These are phyloP conservation scores for Ceratobasidium sp. DNA, from an alignment of 1,284 basidiomycete species.

Conservation along the genomic window DNA sequence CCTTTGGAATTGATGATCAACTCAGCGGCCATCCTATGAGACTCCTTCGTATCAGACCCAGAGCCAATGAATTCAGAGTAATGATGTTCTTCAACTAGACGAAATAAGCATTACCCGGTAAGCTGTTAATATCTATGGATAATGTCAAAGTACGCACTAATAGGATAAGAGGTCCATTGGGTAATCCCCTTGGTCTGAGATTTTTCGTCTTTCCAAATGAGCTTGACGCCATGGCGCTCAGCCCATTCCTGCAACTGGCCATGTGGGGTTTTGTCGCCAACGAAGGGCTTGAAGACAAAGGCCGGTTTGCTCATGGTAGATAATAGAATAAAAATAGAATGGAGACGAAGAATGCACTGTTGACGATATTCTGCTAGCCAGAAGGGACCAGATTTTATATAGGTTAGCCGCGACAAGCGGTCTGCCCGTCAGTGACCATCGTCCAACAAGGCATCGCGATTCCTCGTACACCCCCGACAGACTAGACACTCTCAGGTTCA, in stretches of 20 bases:
- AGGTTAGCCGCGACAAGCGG: not conserved
- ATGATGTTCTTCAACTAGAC: conserved; percentile 13
- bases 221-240: not conserved
- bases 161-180: not conserved
- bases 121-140: not conserved
- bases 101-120: not conserved
- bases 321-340: too few relatives aligned
- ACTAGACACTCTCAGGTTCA: not conserved
- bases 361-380: not conserved
- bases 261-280: not conserved
- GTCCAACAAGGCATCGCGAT: not conserved
- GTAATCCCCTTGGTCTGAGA: not conserved
- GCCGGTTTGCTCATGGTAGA: not conserved
- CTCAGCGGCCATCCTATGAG: not conserved
- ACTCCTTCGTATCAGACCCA: not conserved
- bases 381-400: not conserved
- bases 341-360: too few relatives aligned
- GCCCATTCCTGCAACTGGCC: conserved; percentile 24
- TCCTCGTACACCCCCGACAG: not conserved
- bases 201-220: not conserved
- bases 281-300: not conserved
- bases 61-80: not conserved
- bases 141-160: conserved; percentile 1
- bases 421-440: not conserved
- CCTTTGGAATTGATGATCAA: not conserved